Conservation (phyloP, 441 rosid species). For the Adansonia madagascariensis region DNA sequence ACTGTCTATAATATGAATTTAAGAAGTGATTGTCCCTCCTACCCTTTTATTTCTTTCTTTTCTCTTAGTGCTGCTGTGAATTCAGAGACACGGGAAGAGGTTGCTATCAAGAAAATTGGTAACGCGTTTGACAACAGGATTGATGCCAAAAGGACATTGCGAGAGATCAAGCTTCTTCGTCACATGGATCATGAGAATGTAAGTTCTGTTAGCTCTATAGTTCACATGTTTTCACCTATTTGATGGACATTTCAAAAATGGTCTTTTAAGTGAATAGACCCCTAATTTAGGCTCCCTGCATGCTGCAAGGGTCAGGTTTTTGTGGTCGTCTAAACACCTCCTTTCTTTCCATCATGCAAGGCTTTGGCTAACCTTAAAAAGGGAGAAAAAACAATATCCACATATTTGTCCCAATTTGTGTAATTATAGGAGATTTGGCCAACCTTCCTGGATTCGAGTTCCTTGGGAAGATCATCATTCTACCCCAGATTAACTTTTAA, state of each 20-base stretch:
- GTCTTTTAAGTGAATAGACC: not conserved
- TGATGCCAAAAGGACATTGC: conserved; percentile 86
- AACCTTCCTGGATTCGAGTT: conserved; percentile 15
- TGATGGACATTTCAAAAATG: not conserved
- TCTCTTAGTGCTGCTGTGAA: conserved; percentile 80
- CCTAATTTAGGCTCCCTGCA: not conserved
- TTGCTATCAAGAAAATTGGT: conserved; percentile 97
- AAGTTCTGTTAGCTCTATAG: conserved; percentile 18
- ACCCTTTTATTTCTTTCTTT: conserved; percentile 9
- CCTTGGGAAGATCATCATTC: not conserved
- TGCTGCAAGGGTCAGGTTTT: not conserved
- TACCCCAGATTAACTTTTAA: not conserved
- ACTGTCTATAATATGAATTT: conserved; percentile 34
- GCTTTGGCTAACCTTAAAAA: not conserved
- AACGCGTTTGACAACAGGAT: conserved; percentile 93
- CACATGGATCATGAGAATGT: conserved; percentile 99
- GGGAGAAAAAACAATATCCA: conserved; percentile 1
- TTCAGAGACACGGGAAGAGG: conserved; percentile 86
- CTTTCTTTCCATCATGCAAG: not conserved
- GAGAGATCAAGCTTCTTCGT: conserved; percentile 94
- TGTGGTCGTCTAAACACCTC: not conserved
- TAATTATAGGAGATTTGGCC: not conserved
- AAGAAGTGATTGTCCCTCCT: conserved; percentile 29
- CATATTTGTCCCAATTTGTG: not conserved
- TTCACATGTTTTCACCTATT: not conserved